Base-by-base conservation (phyloP, 202 grass and related monocot species). In the Digitaria exilis region DNA sequence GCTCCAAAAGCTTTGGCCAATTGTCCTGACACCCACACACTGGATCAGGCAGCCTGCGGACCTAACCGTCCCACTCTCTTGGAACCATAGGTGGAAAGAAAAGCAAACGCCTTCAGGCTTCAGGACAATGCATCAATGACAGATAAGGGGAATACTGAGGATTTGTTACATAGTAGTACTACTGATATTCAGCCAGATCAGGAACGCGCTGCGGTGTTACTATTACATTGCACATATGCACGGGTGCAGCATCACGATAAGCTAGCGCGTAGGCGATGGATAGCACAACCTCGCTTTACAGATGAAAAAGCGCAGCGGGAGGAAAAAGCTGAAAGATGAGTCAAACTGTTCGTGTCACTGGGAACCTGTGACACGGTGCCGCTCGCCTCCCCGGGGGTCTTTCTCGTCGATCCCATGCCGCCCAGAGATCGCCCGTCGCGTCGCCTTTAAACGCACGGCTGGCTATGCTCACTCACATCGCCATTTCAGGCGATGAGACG, bases 321-420 rank as follows among this genome's bases (percentile, higher is more conserved):
- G 0, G 10, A 62, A 72, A 66, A 21, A 35, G 18, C 9, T 76
- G 87, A 88, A 59, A 81, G 87, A 67, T 73, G 48, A 82, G 79
- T 78, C 65, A 48, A 65, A 48, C 79, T 50, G 48, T 46, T 72
- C n/a, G 72, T 65, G 32, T 86, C 83, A 86, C 83, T 60, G 73
- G 61, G 73, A 82, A 86, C 88, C 79, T 86, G 88, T 90, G 88
- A 90, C 73, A 71, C 78, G 71, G 1, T 54, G 21, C 43, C 43
- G n/a, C n/a, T n/a, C n/a, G n/a, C n/a, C n/a, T n/a, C 16, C 65
- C 37, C 50, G 45, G 45, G 59, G 24, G n/a, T n/a, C 37, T 44
- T 56, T 50, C 59, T 57, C 74, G 74, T 29, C 41, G 17, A 42
- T 42, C 16, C 51, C 16, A 52, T 42, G 80, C 80, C 35, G 73